Percentiles rank a stretch among this genome's conserved stretches.
Evolutionary conservation across 768 basidiomycete genomes (phyloP).

Genomic region (Termitomyces sp.): DNA sequence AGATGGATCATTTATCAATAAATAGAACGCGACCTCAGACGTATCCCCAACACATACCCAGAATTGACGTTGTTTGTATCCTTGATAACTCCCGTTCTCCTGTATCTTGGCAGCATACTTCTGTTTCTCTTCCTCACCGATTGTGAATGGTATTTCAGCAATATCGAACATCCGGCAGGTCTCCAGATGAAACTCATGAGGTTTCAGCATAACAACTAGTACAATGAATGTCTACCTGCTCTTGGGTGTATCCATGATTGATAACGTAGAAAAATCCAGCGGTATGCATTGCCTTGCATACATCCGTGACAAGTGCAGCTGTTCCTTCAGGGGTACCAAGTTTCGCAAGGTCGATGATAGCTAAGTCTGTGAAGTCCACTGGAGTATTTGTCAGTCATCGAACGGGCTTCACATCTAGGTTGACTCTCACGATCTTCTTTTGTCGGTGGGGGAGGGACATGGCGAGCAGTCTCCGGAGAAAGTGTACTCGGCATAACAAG

Average conservation of each 20-base stretch:
- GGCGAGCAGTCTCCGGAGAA: slow-evolving; percentile 27
- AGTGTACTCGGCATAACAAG: slow-evolving; percentile 24
- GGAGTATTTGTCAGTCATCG: neutral
- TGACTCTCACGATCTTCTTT: slow-evolving; percentile 6
- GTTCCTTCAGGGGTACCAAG: slow-evolving; percentile 31
- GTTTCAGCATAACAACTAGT: neutral
- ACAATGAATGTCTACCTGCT: slow-evolving; percentile 23
- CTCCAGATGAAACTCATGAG: slow-evolving; percentile 14
- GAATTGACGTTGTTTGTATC: slow-evolving; percentile 16
- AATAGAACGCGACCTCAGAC: too few species aligned
- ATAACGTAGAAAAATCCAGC: slow-evolving; percentile 42
- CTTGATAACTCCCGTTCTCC: slow-evolving; percentile 36
- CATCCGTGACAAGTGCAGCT: slow-evolving; percentile 28
- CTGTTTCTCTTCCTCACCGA: slow-evolving; percentile 33
- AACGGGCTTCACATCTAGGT: neutral
- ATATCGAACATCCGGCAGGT: slow-evolving; percentile 37
- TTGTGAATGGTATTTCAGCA: slow-evolving; percentile 32
- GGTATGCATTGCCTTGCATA: slow-evolving; percentile 38
- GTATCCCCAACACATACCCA: slow-evolving; percentile 5
- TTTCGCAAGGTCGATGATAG: slow-evolving; percentile 44
- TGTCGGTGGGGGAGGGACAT: slow-evolving; percentile 17
- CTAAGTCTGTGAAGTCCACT: slow-evolving; percentile 41
- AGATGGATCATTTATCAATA: neutral
- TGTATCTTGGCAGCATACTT: slow-evolving; percentile 26
- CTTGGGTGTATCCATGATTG: slow-evolving; percentile 39